Evolutionary conservation across 331 rosid genomes (phyloP), one percentile per base, ranked within the genome.

Genomic region (Spiraea crenata): DNA sequence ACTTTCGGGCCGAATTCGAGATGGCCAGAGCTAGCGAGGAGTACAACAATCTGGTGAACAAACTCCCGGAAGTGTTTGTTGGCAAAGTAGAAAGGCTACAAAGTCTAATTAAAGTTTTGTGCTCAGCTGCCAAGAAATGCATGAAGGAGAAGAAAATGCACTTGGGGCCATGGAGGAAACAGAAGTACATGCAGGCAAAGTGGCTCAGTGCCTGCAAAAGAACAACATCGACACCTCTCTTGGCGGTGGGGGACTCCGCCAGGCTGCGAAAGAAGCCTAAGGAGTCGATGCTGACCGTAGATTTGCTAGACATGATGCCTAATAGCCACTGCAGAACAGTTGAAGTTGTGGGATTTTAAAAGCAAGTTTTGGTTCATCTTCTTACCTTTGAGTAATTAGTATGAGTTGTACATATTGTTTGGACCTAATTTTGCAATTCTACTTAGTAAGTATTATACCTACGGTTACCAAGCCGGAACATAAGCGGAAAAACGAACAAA

Each of bases 121-220:
- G 99, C 74, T 62, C 75, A 38, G 97, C 76, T 9, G 96, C 90
- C 2, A 91, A 93, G 70, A 89, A 76, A 79, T 91, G 97, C 82
- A 91, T 90, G 99, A 85, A 87, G 80, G 92, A 91, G 40, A 93
- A 83, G 78, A 90, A 83, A 72, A 85, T 93, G 92, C 97, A 93
- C 67, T 61, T 93, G 88, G 99, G 97, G 8, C 99, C 99, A 41
- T 93, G 99, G 99, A 83, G 99, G 70, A 93, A 87, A 81, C 91
- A 87, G 19, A 82, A 69, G 80, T 93, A 93, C 82, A 87, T 93
- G 96, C 88, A 86, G 19, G 87, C 95, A 9, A 93, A 93, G 81
- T 93, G 99, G 99, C 85, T 90, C 3, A 81, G 95, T 14, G 67
- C 91, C 14, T 90, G 88, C 77, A 82, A 91, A 39, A 86, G 96